A percentile compares a stretch with the other conserved stretches of the same genome.
phyloP scores from a whole-genome alignment of 2,329 filamentous ascomycete genomes.

The Ceratocystis cubensis region DNA sequence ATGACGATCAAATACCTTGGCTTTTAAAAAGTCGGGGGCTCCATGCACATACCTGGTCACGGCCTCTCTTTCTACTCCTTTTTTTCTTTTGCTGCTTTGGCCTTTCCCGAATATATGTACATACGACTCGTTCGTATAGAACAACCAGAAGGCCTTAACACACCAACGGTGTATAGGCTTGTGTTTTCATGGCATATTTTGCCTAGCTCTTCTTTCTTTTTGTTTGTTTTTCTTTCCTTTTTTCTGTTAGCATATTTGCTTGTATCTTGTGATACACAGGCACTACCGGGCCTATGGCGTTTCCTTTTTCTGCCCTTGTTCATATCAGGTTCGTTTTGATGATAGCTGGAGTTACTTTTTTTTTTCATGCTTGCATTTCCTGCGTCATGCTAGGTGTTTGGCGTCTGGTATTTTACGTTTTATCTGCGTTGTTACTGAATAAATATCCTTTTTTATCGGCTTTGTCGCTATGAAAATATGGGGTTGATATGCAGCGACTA shows the following conservation, averaged over 20 bases:
- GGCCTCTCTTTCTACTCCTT: not conserved
- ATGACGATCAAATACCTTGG: slow-evolving; percentile 67
- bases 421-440: not conserved
- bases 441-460: not conserved
- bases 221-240: not conserved
- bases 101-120: not conserved
- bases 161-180: not conserved
- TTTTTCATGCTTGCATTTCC: not conserved
- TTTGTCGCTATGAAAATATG: not conserved
- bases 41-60: not conserved
- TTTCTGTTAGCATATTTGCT: not conserved
- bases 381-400: not conserved
- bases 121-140: not conserved
- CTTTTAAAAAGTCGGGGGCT: not conserved
- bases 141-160: not conserved
- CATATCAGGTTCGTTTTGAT: slow-evolving; percentile 5
- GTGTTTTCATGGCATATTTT: not conserved
- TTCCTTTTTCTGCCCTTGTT: not conserved
- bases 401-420: not conserved
- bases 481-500: not conserved
- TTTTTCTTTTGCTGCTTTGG: not conserved
- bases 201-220: not conserved
- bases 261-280: not conserved
- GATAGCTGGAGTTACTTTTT: not conserved
- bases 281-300: not conserved